Percentiles rank a stretch among this genome's conserved stretches.
Evolutionary conservation across 1,284 basidiomycete species (phyloP).

Genomic region (Boletus semigastroideus): DNA sequence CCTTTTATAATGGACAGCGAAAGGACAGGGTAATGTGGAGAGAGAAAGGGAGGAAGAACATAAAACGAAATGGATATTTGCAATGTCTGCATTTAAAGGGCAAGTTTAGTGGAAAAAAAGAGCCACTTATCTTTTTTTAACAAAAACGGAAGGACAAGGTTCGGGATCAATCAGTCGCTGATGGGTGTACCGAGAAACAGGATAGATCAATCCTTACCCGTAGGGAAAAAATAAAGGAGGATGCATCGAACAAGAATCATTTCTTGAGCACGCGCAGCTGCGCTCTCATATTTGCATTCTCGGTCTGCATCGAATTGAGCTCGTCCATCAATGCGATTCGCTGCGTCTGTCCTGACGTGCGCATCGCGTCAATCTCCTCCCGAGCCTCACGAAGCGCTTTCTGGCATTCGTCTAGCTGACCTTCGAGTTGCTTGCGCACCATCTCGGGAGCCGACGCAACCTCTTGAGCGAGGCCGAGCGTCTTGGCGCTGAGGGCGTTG

Average conservation of each 20-base stretch:
- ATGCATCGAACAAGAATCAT: conserved; percentile 4
- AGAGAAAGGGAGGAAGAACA: neutral
- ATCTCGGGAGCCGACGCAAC: conserved; percentile 61
- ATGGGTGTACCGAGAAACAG: neutral
- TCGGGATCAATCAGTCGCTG: neutral
- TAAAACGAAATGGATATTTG: neutral
- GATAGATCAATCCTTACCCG: neutral
- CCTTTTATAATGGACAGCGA: conserved; percentile 2
- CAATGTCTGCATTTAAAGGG: neutral
- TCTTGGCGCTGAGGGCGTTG: conserved; percentile 67
- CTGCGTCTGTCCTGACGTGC: conserved; percentile 65
- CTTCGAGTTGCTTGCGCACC: conserved; percentile 56
- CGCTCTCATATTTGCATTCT: conserved; percentile 66
- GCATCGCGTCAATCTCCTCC: conserved; percentile 59
- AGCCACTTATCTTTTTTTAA: neutral
- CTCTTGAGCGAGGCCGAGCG: conserved; percentile 75
- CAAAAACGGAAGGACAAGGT: neutral
- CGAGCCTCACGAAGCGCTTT: conserved; percentile 46
- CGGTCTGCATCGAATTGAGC: conserved; percentile 74
- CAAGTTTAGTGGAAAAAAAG: neutral
- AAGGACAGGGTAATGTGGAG: neutral
- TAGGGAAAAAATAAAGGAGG: neutral
- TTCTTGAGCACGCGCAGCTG: conserved; percentile 62
- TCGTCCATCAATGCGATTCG: conserved; percentile 74
- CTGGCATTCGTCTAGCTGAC: conserved; percentile 47